Evolutionary conservation across 345 rosid genomes (phyloP).

Genomic region (Turritis glabra): DNA sequence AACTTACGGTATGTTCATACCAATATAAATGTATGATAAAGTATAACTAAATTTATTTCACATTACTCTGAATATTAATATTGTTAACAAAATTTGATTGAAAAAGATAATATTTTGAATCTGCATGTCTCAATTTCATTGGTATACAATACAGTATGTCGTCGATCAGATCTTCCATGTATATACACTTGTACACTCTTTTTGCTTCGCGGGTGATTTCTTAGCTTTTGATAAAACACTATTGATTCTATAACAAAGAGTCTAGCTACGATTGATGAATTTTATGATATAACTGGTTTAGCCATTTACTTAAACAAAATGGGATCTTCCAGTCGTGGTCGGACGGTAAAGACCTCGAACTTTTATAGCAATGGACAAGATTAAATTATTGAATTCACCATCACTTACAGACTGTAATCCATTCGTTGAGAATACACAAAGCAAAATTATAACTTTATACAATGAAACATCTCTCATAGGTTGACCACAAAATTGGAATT

Average conservation of each 20-base stretch:
- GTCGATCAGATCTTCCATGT: not conserved
- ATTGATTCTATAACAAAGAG: not conserved
- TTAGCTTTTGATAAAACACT: not conserved
- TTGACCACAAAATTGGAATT: not conserved
- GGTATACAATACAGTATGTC: not conserved
- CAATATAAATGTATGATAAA: too few species aligned
- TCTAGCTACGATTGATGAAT: not conserved
- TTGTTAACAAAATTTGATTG: not conserved
- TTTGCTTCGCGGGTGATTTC: not conserved
- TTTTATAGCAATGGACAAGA: not conserved
- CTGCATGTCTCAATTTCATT: not conserved
- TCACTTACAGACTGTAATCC: slow-evolving; percentile 9
- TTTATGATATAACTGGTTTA: not conserved
- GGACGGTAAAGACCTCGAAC: not conserved
- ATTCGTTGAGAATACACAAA: slow-evolving; percentile 1
- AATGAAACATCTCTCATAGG: slow-evolving; percentile 10
- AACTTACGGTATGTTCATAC: too few species aligned
- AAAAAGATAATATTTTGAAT: not conserved
- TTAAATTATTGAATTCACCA: not conserved
- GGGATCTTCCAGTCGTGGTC: not conserved
- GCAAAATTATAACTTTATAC: not conserved
- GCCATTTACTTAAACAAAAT: not conserved
- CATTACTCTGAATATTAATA: not conserved
- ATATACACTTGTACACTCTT: too few species aligned
- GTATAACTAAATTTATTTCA: too few species aligned